Conservation (phyloP, 2,329 filamentous ascomycete genomes). For the Ophiocordyceps sinensis region DNA sequence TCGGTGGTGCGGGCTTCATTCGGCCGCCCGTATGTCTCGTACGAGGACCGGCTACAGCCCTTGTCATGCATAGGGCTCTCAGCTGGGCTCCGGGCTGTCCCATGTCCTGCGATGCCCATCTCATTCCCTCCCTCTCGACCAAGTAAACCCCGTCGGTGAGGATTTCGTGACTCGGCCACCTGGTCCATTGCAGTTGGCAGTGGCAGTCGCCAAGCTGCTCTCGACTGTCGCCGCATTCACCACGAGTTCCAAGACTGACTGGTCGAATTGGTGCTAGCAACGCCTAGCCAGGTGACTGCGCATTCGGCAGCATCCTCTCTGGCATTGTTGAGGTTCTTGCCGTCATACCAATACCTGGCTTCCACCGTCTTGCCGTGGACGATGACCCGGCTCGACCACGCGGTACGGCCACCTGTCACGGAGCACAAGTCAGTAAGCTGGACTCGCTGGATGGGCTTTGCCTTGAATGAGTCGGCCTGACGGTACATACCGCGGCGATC, state of each 20-base stretch:
- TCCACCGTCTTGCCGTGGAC: conserved; percentile 48
- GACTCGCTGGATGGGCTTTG: neutral
- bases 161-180: neutral
- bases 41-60: too few relatives aligned
- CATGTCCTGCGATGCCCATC: too few relatives aligned
- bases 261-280: conserved; percentile 15
- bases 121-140: too few relatives aligned
- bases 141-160: too few relatives aligned
- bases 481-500: conserved; percentile 52
- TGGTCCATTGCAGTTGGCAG: neutral
- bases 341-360: conserved; percentile 88
- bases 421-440: neutral
- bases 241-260: conserved; percentile 11
- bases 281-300: conserved; percentile 45
- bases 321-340: conserved; percentile 73
- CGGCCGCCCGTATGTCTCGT: neutral
- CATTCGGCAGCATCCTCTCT: conserved; percentile 84
- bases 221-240: neutral
- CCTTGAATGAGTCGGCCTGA: neutral
- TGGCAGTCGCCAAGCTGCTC: neutral
- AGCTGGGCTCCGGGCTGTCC: too few relatives aligned
- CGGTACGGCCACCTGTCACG: conserved; percentile 63
- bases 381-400: conserved; percentile 74
- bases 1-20: neutral
- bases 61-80: too few relatives aligned